Conservation (phyloP, 495 filamentous ascomycete species). For the Podospora appendiculata region DNA sequence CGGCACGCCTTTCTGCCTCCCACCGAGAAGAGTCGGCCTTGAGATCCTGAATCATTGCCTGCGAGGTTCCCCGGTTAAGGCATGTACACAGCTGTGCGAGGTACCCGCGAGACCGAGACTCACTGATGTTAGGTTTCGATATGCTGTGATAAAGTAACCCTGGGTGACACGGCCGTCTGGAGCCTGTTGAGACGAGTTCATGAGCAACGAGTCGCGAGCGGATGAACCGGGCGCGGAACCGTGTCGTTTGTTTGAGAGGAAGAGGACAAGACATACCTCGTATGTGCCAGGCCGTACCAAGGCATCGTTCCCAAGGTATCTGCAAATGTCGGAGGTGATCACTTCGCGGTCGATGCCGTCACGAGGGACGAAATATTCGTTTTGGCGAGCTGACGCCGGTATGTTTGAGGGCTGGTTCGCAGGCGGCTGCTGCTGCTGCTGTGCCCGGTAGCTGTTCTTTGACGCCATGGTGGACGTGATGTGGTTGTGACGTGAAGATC, state of each 20-base stretch:
- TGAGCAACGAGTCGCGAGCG: constrained; percentile 6
- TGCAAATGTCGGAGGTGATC: constrained; percentile 90
- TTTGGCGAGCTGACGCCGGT: constrained; percentile 49
- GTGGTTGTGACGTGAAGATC: not conserved
- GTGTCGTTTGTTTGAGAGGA: not conserved
- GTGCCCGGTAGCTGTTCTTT: too few relatives aligned
- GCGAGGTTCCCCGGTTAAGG: constrained; percentile 6
- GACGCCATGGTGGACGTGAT: constrained; percentile 12
- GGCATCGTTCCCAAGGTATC: constrained; percentile 88
- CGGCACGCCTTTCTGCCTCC: constrained; percentile 62
- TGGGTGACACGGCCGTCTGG: constrained; percentile 51
- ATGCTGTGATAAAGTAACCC: constrained; percentile 82
- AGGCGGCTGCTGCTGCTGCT: too few relatives aligned
- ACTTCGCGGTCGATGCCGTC: constrained; percentile 91
- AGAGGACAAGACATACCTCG: constrained; percentile 49
- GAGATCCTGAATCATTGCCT: constrained; percentile 87
- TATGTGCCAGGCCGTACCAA: constrained; percentile 78
- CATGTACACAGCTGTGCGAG: not conserved
- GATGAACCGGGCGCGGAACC: not conserved
- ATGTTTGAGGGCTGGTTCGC: constrained; percentile 23
- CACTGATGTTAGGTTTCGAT: constrained; percentile 81
- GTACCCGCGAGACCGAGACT: constrained; percentile 25
- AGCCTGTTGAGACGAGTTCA: constrained; percentile 13
- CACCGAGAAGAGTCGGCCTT: constrained; percentile 75
- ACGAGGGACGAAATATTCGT: constrained; percentile 81